A percentile compares a stretch with the other conserved stretches of the same genome.
These are phyloP conservation scores for Ogataea corticis DNA, from an alignment of 805 yeast genomes.

Conservation along the genomic window DNA sequence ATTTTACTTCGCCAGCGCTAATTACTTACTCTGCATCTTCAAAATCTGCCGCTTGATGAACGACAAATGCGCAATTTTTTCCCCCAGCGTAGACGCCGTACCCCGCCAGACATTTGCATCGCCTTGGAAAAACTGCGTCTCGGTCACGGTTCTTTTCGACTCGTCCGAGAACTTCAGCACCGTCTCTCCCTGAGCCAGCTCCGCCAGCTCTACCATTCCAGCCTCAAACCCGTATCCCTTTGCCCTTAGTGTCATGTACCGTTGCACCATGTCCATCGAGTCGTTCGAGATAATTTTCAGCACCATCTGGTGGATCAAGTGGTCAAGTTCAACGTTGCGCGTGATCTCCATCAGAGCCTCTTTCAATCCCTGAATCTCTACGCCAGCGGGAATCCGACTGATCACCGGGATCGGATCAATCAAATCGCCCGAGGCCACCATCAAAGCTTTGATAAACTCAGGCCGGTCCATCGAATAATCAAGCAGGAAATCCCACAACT, in stretches of 20 bases:
- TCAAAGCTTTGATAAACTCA: constrained; percentile 69
- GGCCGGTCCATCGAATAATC: constrained; percentile 73
- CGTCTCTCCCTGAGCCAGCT: constrained; percentile 19
- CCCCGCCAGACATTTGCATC: constrained; percentile 31
- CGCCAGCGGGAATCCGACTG: constrained; percentile 58
- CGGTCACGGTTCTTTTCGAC: constrained; percentile 25
- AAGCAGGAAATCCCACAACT: constrained; percentile 78
- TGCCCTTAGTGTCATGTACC: constrained; percentile 31
- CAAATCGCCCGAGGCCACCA: constrained; percentile 65
- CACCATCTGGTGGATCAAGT: constrained; percentile 55
- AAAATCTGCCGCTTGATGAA: constrained; percentile 25
- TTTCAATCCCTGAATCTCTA: constrained; percentile 66
- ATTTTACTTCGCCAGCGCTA: too few relatives aligned
- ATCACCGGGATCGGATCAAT: constrained; percentile 72
- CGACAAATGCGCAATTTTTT: constrained; percentile 36
- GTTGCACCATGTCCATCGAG: constrained; percentile 39
- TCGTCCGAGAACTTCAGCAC: constrained; percentile 20
- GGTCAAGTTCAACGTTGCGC: constrained; percentile 57
- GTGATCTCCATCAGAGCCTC: constrained; percentile 61
- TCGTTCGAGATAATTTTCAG: constrained; percentile 55
- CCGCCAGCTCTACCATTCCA: constrained; percentile 10
- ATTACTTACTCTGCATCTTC: neutral
- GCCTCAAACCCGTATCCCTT: constrained; percentile 36
- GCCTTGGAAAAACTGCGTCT: constrained; percentile 33
- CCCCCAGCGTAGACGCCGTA: constrained; percentile 23